Conservation (phyloP, 768 basidiomycete genomes). For the Suillus hirtellus region DNA sequence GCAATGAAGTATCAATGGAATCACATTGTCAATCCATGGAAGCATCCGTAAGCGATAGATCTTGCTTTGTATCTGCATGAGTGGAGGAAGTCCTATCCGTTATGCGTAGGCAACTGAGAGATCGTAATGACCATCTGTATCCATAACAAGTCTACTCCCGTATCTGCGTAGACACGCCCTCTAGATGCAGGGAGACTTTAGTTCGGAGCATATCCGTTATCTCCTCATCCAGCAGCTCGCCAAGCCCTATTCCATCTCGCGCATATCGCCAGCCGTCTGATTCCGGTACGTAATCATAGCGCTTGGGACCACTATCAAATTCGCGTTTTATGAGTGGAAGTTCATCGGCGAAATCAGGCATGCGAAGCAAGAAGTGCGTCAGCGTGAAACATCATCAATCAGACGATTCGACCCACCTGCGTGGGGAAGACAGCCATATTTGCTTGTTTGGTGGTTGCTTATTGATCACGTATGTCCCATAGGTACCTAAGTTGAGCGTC, state of each 20-base stretch:
- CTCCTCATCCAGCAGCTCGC: conserved; percentile 67
- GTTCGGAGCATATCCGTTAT: conserved; percentile 46
- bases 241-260: conserved; percentile 63
- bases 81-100: background rate
- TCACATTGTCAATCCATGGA: background rate
- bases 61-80: conserved; percentile 21
- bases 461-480: conserved; percentile 93
- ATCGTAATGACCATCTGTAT: background rate
- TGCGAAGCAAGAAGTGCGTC: background rate
- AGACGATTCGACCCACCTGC: conserved; percentile 53
- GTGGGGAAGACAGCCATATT: conserved; percentile 91
- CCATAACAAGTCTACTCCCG: conserved; percentile 16
- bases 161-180: conserved; percentile 25
- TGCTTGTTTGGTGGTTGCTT: conserved; percentile 98
- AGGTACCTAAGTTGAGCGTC: conserved; percentile 71
- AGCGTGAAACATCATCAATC: conserved; percentile 9
- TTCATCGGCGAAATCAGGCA: conserved; percentile 7
- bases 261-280: conserved; percentile 73
- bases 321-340: conserved; percentile 4
- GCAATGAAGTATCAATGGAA: background rate
- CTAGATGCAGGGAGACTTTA: conserved; percentile 35
- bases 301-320: conserved; percentile 77
- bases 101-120: background rate
- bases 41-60: background rate
- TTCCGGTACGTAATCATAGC: conserved; percentile 72